These are phyloP conservation scores for baker's yeast (Saccharomyces cerevisiae) DNA, from an alignment of 805 yeast genomes.

Conservation along the genomic window DNA sequence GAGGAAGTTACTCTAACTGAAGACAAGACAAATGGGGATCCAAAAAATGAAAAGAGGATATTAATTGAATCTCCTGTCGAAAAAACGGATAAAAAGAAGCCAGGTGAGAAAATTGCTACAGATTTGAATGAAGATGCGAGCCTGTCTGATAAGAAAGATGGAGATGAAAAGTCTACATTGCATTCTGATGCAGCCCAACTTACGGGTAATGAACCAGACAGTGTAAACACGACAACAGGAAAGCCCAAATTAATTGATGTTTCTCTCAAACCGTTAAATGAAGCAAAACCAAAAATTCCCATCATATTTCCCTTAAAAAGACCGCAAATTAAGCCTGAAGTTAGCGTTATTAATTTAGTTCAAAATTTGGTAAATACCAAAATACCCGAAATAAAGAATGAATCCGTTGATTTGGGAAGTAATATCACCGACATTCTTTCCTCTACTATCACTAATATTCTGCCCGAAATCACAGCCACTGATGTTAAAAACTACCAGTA, in stretches of 20 bases:
- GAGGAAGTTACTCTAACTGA: constrained; percentile 5
- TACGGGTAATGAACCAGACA: not conserved
- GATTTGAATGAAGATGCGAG: not conserved
- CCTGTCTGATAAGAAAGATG: not conserved
- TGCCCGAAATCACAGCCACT: constrained; percentile 14
- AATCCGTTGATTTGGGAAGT: constrained; percentile 8
- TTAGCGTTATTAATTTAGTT: constrained; percentile 13
- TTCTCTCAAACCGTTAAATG: not conserved
- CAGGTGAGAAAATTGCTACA: not conserved
- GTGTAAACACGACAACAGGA: not conserved
- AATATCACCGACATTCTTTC: constrained; percentile 16
- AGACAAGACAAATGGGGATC: constrained; percentile 1
- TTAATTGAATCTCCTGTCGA: constrained; percentile 8
- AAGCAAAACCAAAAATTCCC: not conserved
- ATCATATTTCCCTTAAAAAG: constrained; percentile 1
- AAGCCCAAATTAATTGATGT: not conserved
- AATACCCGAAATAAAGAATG: constrained; percentile 9
- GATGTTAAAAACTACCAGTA: constrained; percentile 3
- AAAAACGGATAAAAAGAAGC: not conserved
- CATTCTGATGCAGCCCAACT: not conserved
- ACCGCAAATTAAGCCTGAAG: constrained; percentile 1
- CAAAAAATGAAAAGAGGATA: constrained; percentile 6
- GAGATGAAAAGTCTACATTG: not conserved
- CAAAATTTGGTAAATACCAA: constrained; percentile 19
- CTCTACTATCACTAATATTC: constrained; percentile 17